Conservation (phyloP, 495 filamentous ascomycete genomes). For the Penicillium coffeae region DNA sequence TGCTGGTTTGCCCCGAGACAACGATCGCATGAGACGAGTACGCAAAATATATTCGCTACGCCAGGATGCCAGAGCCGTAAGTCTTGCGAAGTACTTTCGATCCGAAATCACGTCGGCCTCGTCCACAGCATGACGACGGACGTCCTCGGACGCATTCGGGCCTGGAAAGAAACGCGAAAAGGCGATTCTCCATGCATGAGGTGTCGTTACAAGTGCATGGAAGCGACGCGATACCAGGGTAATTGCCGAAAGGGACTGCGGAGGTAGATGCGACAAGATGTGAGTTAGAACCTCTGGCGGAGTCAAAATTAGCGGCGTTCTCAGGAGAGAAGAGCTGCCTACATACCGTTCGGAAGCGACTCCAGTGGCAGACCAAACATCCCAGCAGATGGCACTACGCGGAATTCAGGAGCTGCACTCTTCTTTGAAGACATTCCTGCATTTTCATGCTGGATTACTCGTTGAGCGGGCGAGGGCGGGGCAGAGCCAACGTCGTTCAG, state of each 20-base stretch:
- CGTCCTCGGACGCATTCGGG: conserved; percentile 45
- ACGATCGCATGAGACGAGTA: conserved; percentile 76
- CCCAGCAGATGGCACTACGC: conserved; percentile 52
- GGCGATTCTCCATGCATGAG: conserved; percentile 85
- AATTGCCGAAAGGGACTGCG: conserved; percentile 69
- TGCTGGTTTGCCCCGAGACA: conserved; percentile 71
- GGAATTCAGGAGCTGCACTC: conserved; percentile 52
- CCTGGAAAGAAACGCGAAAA: conserved; percentile 88
- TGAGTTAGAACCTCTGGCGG: conserved; percentile 80
- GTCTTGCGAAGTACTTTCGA: conserved; percentile 69
- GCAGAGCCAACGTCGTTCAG: conserved; percentile 26
- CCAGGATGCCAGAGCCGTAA: conserved; percentile 81
- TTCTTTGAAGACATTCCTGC: conserved; percentile 47
- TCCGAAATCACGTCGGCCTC: conserved; percentile 56
- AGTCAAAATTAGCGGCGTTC: conserved; percentile 21
- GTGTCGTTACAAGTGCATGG: conserved; percentile 75
- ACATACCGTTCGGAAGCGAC: conserved; percentile 76
- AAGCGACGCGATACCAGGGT: conserved; percentile 82
- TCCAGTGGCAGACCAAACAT: conserved; percentile 53
- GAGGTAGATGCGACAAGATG: conserved; percentile 82
- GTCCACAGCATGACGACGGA: conserved; percentile 18
- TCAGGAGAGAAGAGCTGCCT: background rate
- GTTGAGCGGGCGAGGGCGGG: conserved; percentile 48
- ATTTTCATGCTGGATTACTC: conserved; percentile 72
- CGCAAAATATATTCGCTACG: conserved; percentile 87